Conservation (phyloP, 164 flowering plant genomes). For the Berberis vulgaris region DNA sequence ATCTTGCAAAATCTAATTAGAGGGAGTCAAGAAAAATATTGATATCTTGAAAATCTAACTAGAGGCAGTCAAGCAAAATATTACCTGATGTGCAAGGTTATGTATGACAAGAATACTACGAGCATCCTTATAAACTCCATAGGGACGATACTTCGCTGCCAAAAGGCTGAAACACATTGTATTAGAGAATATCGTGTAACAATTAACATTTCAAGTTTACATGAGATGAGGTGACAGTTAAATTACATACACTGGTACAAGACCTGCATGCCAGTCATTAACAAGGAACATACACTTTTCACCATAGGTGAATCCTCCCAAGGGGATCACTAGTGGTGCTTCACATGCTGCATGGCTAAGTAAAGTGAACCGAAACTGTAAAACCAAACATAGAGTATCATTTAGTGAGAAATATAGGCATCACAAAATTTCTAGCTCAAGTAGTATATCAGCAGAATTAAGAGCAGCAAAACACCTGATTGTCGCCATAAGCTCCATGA, state of each 20-base stretch:
- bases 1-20: too few species aligned
- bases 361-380: constrained; percentile 85
- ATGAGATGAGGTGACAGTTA: background rate
- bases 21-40: background rate
- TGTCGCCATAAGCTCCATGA: constrained; percentile 85
- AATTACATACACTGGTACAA: constrained; percentile 78
- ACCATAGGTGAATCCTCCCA: constrained; percentile 88
- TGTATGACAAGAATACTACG: constrained; percentile 82
- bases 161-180: constrained; percentile 48
- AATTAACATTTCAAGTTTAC: background rate
- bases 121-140: constrained; percentile 87
- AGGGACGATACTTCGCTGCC: constrained; percentile 83
- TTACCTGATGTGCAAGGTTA: constrained; percentile 92
- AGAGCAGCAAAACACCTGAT: constrained; percentile 49
- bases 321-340: constrained; percentile 88
- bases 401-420: constrained; percentile 1
- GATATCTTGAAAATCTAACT: background rate
- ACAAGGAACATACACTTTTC: constrained; percentile 86
- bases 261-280: constrained; percentile 97
- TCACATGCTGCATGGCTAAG: constrained; percentile 98
- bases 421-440: background rate
- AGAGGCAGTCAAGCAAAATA: background rate
- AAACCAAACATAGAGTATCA: constrained; percentile 12
- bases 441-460: constrained; percentile 6
- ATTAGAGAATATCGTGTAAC: constrained; percentile 6